Base-by-base conservation (phyloP, 352 stramenopile genomes). In the Poterioochromonas sp. region DNA sequence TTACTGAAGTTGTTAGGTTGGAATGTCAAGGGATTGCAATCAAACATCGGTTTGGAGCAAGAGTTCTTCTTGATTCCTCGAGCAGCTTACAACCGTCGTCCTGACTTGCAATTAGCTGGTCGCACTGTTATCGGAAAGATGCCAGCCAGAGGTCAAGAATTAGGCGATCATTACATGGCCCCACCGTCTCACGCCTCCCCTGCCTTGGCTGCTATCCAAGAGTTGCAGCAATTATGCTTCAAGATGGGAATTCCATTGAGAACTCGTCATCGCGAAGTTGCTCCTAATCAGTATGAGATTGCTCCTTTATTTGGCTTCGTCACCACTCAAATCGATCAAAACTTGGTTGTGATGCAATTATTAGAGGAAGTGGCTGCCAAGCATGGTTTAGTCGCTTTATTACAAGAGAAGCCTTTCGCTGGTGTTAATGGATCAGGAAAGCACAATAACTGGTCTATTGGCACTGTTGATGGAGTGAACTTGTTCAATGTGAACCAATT, bases 331-430 rank as follows among this genome's bases (percentile, higher is more conserved):
- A 86, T 90, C 63, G 90, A 94, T 82, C 86, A 92, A 80, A 94
- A 94, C 80, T 69, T 92, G 15, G 86, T 92, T 81, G 83, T 90
- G 20, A 93, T 94, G 88, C 87, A 93, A 82, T 89, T 93, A 69
- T 88, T 94, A 62, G 84, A 92, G 76, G 86, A 93, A 83, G 84
- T 89, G 29, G 83, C 88, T 12, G 73, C 84, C 51, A 83, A 86
- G 65, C 87, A 93, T 78, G 88, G 88, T 58, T 81, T 94, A 62
- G 84, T 86, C 15, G 87, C 85, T 26, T 83, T 94, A 49, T 82
- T 92, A 64, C 89, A 93, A 81, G 90, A 94, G 82, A 94, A 94
- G 83, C 90, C 90, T 32, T 94, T 93, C 83, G 87, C 89, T 65
- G 85, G 90, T 64, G 83, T 94, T 47, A 94, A 94, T 76, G 90